Base-by-base conservation (phyloP, 2,329 filamentous ascomycete genomes). In the Escovopsis sp. region DNA sequence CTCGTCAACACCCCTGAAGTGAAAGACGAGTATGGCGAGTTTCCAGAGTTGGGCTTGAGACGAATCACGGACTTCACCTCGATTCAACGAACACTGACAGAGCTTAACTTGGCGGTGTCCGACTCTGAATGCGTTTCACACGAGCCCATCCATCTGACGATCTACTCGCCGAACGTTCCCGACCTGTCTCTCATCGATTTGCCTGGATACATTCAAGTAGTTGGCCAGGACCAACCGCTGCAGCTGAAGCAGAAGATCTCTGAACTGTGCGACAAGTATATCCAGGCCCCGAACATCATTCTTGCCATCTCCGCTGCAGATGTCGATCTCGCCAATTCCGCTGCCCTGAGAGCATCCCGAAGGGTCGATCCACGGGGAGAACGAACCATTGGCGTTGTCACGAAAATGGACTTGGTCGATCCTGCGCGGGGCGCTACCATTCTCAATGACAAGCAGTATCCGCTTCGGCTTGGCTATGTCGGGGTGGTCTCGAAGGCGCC, bases 391-490 rank as follows among this genome's bases (percentile, higher is more conserved):
- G 91, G 91, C 37, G 91, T 98, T n/a, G 81, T 98, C 36, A 98
- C 91, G 3, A 98, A 98, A 66, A 95, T 98, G 89, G 91, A 98
- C 55, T 71, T 98, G 19, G 88, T 98, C 7, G 89, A 96, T 51
- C 73, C 91, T 3, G 67, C 70, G 7, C 78, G 89, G 45, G 91
- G 88, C 28, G 73, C 77, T 12, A 72, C 76, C 33, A 85, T 98
- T 30, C 69, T 98, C 18, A 80, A 72, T 26, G 89, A 98, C 59
- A 82, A 79, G 57, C 94, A 96, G 59, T 98, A 98, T 56, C 89
- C 91, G 35, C 70, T 98, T 28, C 76, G 91, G n/a, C 68, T 98
- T 4, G 91, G 91, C 4, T 98, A 98, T 54, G 89, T 98, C 4
- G 91, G 91, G 40, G 91, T 98, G 4, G 85, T 98, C 5, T 88